A percentile compares a stretch with the other conserved stretches of the same genome.
These are phyloP conservation scores for Lachnum nothofagi DNA, from an alignment of 2,329 filamentous ascomycete species.

Conservation along the genomic window DNA sequence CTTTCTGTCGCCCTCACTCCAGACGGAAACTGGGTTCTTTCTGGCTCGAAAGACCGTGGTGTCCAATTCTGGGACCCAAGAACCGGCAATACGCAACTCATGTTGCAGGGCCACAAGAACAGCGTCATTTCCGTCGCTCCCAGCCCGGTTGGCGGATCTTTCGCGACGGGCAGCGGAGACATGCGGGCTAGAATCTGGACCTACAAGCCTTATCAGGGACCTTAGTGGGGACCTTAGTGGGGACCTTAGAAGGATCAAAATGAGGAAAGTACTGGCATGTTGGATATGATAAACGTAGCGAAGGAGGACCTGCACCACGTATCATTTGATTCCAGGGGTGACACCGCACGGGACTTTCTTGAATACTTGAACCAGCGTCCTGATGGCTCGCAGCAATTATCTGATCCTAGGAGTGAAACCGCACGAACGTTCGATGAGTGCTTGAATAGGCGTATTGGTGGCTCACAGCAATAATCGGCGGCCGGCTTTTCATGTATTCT, in stretches of 20 bases:
- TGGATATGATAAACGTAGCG: too few relatives aligned
- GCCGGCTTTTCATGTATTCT: too few relatives aligned
- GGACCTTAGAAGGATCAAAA: background rate
- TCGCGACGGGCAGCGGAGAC: slow-evolving; percentile 94
- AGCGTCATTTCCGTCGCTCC: slow-evolving; percentile 96
- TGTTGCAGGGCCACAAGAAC: slow-evolving; percentile 98
- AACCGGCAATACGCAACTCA: slow-evolving; percentile 89
- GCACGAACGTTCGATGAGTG: too few relatives aligned
- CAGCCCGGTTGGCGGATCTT: slow-evolving; percentile 75
- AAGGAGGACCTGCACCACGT: too few relatives aligned
- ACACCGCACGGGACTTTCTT: slow-evolving; percentile 7
- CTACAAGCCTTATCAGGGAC: slow-evolving; percentile 46
- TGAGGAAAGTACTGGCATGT: slow-evolving; percentile 1
- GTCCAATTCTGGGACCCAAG: slow-evolving; percentile 98
- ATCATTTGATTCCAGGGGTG: too few relatives aligned
- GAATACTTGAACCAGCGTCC: too few relatives aligned
- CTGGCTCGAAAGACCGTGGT: slow-evolving; percentile 91
- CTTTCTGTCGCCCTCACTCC: slow-evolving; percentile 92
- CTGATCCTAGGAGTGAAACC: too few relatives aligned
- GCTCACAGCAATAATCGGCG: too few relatives aligned
- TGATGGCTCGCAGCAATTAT: too few relatives aligned
- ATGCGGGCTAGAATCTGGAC: slow-evolving; percentile 98
- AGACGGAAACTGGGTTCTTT: slow-evolving; percentile 92
- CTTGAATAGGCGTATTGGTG: too few relatives aligned
- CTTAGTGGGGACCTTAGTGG: background rate